Evolutionary conservation across 371 early-diverging fungal species (phyloP).

Genomic region (Mortierella sp.): DNA sequence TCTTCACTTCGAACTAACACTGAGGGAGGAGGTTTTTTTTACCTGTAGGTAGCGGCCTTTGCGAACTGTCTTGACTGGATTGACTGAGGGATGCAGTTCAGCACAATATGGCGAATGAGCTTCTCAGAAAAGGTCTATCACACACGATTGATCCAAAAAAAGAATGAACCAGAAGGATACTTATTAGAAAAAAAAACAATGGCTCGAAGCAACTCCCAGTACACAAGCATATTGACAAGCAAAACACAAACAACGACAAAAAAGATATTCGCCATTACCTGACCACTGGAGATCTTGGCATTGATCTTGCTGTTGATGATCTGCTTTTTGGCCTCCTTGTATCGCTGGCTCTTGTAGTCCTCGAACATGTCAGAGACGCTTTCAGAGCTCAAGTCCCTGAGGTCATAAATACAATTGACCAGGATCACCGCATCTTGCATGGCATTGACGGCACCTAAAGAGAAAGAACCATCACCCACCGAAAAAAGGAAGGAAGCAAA

Average conservation of each 20-base stretch:
- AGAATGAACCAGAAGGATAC: too few species aligned
- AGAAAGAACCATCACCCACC: not conserved
- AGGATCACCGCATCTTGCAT: constrained; percentile 19
- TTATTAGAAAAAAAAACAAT: not conserved
- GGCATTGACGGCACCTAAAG: constrained; percentile 25
- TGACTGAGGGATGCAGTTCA: not conserved
- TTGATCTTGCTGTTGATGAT: constrained; percentile 3
- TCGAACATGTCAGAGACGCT: constrained; percentile 10
- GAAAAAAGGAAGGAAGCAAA: not conserved
- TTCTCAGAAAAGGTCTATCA: not conserved
- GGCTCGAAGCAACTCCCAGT: too few species aligned
- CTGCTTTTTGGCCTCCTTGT: not conserved
- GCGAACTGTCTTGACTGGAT: not conserved
- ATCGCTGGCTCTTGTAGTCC: constrained; percentile 13
- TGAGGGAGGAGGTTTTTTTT: not conserved
- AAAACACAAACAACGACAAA: not conserved
- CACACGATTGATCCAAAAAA: not conserved
- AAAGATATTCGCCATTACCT: not conserved
- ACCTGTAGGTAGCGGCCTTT: not conserved
- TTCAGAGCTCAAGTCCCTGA: not conserved
- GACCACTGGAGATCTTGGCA: constrained; percentile 8
- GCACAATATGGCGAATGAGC: not conserved
- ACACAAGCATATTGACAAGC: too few species aligned
- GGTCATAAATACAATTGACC: constrained; percentile 15
- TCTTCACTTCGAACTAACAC: not conserved